Percentiles rank a stretch among this genome's conserved stretches.
Evolutionary conservation across 257 asterid genomes (phyloP).

Genomic region (Orobanche coerulescens): DNA sequence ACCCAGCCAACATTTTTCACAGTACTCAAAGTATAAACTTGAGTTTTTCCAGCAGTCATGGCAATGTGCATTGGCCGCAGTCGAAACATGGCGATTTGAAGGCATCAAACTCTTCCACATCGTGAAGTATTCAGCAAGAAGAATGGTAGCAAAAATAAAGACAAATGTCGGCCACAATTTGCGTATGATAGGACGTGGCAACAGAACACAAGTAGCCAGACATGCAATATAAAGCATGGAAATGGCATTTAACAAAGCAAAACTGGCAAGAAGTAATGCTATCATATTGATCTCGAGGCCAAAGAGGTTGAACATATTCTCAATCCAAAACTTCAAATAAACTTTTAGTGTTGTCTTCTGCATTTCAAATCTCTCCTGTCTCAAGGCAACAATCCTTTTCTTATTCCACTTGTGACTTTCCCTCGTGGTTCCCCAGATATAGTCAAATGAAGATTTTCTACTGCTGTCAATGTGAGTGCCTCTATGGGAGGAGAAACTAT

Average conservation of each 20-base stretch:
- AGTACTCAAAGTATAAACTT: conserved; percentile 43
- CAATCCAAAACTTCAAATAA: conserved; percentile 91
- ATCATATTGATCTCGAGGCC: conserved; percentile 99
- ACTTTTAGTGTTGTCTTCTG: conserved; percentile 78
- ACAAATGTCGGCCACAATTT: conserved; percentile 82
- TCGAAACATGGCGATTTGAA: background rate
- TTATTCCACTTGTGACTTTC: conserved; percentile 89
- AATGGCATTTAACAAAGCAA: conserved; percentile 76
- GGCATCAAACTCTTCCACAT: conserved; percentile 79
- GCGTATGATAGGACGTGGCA: conserved; percentile 66
- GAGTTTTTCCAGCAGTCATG: conserved; percentile 94
- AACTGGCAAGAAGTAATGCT: conserved; percentile 81
- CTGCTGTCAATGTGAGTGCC: conserved; percentile 19
- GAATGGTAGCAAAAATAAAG: conserved; percentile 64
- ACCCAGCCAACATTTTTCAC: conserved; percentile 94
- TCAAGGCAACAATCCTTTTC: conserved; percentile 56
- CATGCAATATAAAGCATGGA: conserved; percentile 73
- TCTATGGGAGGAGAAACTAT: conserved; percentile 28
- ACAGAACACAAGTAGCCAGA: conserved; percentile 81
- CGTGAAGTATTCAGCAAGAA: conserved; percentile 69
- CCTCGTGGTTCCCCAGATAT: conserved; percentile 80
- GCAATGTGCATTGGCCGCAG: conserved; percentile 44
- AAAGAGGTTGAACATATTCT: conserved; percentile 91
- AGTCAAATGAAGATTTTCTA: conserved; percentile 49
- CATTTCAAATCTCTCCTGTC: conserved; percentile 85